Conservation (phyloP, 352 stramenopile genomes). For the Phytopythium chamaehyphon region DNA sequence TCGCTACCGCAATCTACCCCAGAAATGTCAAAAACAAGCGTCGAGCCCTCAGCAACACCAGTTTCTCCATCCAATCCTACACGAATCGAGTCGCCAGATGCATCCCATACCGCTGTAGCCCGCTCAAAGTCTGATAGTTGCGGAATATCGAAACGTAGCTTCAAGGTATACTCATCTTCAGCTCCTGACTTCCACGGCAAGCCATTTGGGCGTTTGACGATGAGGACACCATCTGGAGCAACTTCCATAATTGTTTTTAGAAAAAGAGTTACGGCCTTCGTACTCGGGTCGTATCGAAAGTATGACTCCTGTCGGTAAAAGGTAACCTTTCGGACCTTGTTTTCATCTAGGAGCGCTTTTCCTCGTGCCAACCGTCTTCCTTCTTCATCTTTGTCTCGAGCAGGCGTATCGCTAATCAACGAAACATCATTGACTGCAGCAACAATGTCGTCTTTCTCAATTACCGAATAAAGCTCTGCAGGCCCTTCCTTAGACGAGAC, state of each 20-base stretch:
- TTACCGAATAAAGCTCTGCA: constrained; percentile 36
- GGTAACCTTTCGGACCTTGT: constrained; percentile 26
- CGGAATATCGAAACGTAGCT: constrained; percentile 27
- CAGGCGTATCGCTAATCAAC: constrained; percentile 21
- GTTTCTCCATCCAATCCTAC: constrained; percentile 30
- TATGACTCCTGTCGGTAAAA: constrained; percentile 54
- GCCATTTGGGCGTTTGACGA: constrained; percentile 23
- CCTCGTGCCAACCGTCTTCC: constrained; percentile 17
- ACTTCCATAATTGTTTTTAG: constrained; percentile 34
- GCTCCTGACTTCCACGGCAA: constrained; percentile 24
- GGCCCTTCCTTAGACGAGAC: constrained; percentile 28
- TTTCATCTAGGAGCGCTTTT: constrained; percentile 21
- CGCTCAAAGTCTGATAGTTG: constrained; percentile 27
- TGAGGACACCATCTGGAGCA: constrained; percentile 21
- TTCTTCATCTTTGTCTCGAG: constrained; percentile 27
- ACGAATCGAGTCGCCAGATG: constrained; percentile 16
- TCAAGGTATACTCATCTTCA: constrained; percentile 4
- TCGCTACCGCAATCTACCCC: constrained; percentile 23
- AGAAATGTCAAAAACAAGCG: constrained; percentile 30
- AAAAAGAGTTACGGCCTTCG: constrained; percentile 24
- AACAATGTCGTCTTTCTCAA: constrained; percentile 54
- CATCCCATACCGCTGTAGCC: constrained; percentile 26
- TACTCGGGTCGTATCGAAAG: constrained; percentile 31
- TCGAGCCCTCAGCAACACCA: constrained; percentile 23
- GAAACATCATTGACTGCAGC: constrained; percentile 29